A percentile compares a stretch with the other conserved stretches of the same genome.
phyloP scores from a whole-genome alignment of 768 basidiomycete genomes.

The Butyriboletus loyo region DNA sequence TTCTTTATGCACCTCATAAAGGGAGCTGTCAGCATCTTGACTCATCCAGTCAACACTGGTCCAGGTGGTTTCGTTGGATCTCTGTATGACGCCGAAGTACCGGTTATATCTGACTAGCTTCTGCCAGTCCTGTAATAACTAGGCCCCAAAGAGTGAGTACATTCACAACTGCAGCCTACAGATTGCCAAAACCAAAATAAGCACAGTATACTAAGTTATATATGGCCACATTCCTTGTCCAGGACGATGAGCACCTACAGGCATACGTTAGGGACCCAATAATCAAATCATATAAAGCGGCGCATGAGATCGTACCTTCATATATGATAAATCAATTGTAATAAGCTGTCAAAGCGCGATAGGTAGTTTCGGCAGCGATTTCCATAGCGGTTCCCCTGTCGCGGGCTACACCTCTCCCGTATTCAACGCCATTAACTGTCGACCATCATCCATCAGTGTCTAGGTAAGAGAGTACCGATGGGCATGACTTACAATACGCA shows the following conservation, averaged over 20 bases:
- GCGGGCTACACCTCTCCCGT: constrained; percentile 25
- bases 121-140: not conserved
- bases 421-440: constrained; percentile 26
- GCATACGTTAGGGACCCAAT: not conserved
- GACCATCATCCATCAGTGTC: not conserved
- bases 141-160: not conserved
- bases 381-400: constrained; percentile 32
- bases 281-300: not conserved
- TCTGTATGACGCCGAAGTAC: not conserved
- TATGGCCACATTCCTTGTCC: not conserved
- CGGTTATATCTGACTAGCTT: not conserved
- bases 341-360: constrained; percentile 21
- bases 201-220: constrained; percentile 2
- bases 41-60: not conserved
- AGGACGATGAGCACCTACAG: not conserved
- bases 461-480: not conserved
- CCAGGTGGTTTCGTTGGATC: not conserved
- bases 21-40: not conserved
- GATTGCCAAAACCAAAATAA: not conserved
- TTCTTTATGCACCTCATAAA: not conserved
- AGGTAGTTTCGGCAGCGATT: constrained; percentile 25
- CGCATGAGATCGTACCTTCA: constrained; percentile 2
- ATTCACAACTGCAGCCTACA: constrained; percentile 4
- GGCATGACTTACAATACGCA: constrained; percentile 24
- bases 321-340: constrained; percentile 12